Evolutionary conservation across 805 yeast species (phyloP).

Genomic region (Myxozyma udenii): DNA sequence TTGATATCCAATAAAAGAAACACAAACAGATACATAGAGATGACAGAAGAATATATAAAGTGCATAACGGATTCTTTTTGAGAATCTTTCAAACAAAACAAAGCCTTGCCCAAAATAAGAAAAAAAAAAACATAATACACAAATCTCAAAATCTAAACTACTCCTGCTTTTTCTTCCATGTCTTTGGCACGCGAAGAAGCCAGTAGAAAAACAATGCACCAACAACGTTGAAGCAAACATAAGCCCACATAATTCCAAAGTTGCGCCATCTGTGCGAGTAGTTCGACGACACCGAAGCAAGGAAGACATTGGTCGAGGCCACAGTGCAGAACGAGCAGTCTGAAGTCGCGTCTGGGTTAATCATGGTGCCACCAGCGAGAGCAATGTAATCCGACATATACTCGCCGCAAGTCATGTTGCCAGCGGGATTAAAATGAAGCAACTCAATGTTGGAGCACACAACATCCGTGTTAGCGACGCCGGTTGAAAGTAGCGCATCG

Average conservation of each 20-base stretch:
- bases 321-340: conserved; percentile 47
- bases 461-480: conserved; percentile 53
- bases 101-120: no score
- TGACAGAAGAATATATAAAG: no score
- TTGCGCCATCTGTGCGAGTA: conserved; percentile 64
- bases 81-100: no score
- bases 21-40: no score
- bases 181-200: conserved; percentile 25
- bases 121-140: no score
- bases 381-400: conserved; percentile 49
- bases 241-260: conserved; percentile 54
- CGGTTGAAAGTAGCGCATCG: conserved; percentile 50
- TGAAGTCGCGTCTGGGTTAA: conserved; percentile 47
- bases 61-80: no score
- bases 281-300: conserved; percentile 40
- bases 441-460: conserved; percentile 50
- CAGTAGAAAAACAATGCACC: conserved; percentile 43
- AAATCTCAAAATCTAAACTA: no score
- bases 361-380: conserved; percentile 54
- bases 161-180: conserved; percentile 12
- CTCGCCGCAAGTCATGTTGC: conserved; percentile 58
- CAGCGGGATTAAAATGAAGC: conserved; percentile 49
- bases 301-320: conserved; percentile 18
- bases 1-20: no score
- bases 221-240: conserved; percentile 42